phyloP scores from a whole-genome alignment of 2,329 filamentous ascomycete genomes.

The Fusarium heterosporum region DNA sequence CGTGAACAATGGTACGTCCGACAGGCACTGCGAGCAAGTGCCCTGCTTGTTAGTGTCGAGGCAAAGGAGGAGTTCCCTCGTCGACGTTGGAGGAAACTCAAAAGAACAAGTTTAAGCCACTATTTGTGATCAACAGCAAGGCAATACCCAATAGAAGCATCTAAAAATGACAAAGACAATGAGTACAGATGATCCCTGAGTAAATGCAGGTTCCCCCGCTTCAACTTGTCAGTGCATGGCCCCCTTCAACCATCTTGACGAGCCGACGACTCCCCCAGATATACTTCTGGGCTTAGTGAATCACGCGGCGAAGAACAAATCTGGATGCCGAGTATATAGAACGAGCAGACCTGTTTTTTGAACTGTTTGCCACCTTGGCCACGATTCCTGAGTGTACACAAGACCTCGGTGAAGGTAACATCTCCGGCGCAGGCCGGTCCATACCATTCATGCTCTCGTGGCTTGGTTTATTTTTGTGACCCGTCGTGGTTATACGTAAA shows the following conservation, averaged over 20 bases:
- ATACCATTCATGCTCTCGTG: slow-evolving; percentile 11
- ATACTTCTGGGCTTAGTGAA: slow-evolving; percentile 15
- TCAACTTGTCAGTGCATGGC: neutral
- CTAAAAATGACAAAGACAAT: neutral
- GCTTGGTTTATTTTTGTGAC: slow-evolving; percentile 10
- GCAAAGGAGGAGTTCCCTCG: neutral
- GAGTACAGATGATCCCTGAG: neutral
- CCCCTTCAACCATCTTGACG: neutral
- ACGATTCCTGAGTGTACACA: slow-evolving; percentile 9
- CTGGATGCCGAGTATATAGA: slow-evolving; percentile 16
- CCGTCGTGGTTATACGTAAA: slow-evolving; percentile 9
- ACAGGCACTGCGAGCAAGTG: neutral
- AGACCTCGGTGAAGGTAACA: slow-evolving; percentile 9
- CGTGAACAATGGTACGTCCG: neutral
- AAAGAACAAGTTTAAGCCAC: neutral
- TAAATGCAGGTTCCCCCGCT: neutral
- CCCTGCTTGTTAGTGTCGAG: neutral
- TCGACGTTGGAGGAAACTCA: neutral
- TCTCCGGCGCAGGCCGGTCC: slow-evolving; percentile 22
- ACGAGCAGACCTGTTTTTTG: neutral
- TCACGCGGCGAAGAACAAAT: slow-evolving; percentile 26
- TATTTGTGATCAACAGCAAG: neutral
- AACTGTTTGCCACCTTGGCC: slow-evolving; percentile 13
- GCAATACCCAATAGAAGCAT: neutral
- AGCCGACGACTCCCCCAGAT: slow-evolving; percentile 20